Conservation (phyloP, 352 stramenopile species). For the Phytophthora citricola region DNA sequence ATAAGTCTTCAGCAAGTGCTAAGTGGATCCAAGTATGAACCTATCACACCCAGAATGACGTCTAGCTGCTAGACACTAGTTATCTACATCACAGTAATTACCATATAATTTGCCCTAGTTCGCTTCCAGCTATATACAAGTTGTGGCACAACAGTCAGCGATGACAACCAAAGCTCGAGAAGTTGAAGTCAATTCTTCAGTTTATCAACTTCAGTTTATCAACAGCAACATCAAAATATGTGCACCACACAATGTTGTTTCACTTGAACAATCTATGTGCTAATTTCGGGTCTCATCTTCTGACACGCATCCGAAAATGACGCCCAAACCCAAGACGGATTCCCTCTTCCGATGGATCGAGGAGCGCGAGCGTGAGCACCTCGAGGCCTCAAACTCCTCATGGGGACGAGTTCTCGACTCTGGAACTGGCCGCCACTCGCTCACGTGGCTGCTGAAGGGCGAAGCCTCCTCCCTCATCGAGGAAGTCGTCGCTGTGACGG, state of each 20-base stretch:
- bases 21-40: too few species aligned
- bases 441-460: conserved; percentile 81
- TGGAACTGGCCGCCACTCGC: conserved; percentile 90
- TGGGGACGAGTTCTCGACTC: conserved; percentile 89
- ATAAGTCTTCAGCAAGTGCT: not conserved
- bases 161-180: too few species aligned
- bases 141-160: too few species aligned
- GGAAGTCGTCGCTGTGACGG: conserved; percentile 76
- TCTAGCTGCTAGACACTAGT: too few species aligned
- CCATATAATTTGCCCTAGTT: too few species aligned
- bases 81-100: too few species aligned
- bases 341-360: conserved; percentile 82
- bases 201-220: not conserved
- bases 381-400: conserved; percentile 16
- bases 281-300: not conserved
- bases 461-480: conserved; percentile 33
- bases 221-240: not conserved
- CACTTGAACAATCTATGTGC: not conserved
- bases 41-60: too few species aligned
- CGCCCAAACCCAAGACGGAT: conserved; percentile 56
- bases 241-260: not conserved
- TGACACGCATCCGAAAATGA: conserved; percentile 10
- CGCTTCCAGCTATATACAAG: too few species aligned
- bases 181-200: not conserved
- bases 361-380: conserved; percentile 48